phyloP scores from a whole-genome alignment of 1,139 yeast species.

The Pichia sp. region DNA sequence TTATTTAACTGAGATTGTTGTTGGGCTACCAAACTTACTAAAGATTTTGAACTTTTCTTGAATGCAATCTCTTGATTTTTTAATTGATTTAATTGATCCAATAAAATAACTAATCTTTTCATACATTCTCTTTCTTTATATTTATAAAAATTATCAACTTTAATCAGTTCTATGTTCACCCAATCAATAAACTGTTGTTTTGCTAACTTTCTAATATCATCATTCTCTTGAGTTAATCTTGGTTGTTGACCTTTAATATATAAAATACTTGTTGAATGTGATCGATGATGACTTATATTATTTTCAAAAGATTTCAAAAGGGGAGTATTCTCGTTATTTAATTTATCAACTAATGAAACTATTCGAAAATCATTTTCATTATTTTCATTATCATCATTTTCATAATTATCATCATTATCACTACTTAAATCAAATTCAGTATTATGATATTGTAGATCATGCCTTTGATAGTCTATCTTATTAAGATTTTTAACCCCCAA shows the following conservation, averaged over 20 bases:
- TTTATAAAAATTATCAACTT: constrained; percentile 54
- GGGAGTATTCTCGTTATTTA: background rate
- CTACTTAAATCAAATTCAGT: no score
- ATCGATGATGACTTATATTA: constrained; percentile 3
- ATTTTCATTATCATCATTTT: background rate
- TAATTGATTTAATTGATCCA: constrained; percentile 61
- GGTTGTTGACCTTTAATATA: constrained; percentile 3
- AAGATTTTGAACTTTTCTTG: background rate
- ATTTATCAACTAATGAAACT: background rate
- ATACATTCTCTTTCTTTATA: constrained; percentile 55
- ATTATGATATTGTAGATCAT: no score
- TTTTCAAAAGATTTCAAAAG: background rate
- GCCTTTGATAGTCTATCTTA: background rate
- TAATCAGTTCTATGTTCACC: constrained; percentile 52
- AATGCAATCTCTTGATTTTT: constrained; percentile 41
- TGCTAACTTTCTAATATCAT: constrained; percentile 27
- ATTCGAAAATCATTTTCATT: no score
- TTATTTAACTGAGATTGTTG: no score
- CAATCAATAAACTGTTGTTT: constrained; percentile 47
- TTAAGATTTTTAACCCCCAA: background rate
- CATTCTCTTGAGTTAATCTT: constrained; percentile 9
- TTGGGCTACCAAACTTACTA: background rate
- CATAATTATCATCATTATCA: no score
- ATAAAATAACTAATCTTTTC: constrained; percentile 52
- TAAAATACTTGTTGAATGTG: constrained; percentile 12